Conservation (phyloP, 1,139 yeast species). For the Geotrichum cucujoidarum region DNA sequence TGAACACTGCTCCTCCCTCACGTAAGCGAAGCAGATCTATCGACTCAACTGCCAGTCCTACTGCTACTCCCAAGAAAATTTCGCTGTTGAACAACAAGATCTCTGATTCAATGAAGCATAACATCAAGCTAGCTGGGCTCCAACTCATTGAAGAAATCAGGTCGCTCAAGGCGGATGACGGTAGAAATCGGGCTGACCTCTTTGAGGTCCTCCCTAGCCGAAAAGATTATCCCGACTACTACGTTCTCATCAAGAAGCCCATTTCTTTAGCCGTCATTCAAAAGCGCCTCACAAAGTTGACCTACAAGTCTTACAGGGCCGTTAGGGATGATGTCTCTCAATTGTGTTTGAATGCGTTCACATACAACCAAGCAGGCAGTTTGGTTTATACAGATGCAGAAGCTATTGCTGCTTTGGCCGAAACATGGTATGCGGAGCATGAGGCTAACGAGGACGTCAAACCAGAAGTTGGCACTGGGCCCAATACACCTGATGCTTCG, state of each 20-base stretch:
- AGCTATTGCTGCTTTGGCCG: slow-evolving; percentile 43
- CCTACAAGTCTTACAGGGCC: slow-evolving; percentile 54
- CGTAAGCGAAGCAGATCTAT: neutral
- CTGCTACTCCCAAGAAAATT: slow-evolving; percentile 17
- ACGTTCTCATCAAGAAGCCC: slow-evolving; percentile 71
- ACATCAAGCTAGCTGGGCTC: slow-evolving; percentile 12
- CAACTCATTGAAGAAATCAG: slow-evolving; percentile 14
- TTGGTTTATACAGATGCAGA: slow-evolving; percentile 74
- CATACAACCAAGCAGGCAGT: slow-evolving; percentile 87
- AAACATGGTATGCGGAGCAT: slow-evolving; percentile 17
- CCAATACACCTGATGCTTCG: neutral
- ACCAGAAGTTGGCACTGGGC: neutral
- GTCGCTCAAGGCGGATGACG: slow-evolving; percentile 24
- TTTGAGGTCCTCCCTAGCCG: slow-evolving; percentile 49
- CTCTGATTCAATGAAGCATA: slow-evolving; percentile 5
- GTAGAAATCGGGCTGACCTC: slow-evolving; percentile 42
- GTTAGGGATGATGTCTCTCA: slow-evolving; percentile 67
- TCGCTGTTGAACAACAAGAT: slow-evolving; percentile 24
- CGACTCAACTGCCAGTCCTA: neutral
- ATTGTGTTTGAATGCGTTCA: slow-evolving; percentile 77
- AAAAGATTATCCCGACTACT: slow-evolving; percentile 80
- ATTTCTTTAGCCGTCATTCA: slow-evolving; percentile 67
- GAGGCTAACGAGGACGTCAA: neutral
- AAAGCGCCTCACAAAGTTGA: slow-evolving; percentile 37
- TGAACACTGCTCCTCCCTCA: neutral